Conservation (phyloP, 306 rosid species). For the Medicago ruthenica region DNA sequence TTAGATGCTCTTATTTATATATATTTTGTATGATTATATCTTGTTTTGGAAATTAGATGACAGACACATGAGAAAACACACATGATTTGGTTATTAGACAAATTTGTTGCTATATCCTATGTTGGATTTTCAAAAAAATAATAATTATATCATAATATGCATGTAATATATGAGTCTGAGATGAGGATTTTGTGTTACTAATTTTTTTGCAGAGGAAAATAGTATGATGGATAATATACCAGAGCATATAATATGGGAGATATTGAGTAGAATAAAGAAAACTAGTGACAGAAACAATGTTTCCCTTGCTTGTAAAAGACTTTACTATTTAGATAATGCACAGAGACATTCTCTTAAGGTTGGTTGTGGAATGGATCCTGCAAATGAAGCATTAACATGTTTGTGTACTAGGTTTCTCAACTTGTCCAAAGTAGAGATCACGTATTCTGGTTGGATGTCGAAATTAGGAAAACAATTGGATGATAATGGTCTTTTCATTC, state of each 20-base stretch:
- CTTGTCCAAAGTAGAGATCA: conserved; percentile 72
- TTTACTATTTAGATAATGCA: conserved; percentile 64
- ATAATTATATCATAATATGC: background rate
- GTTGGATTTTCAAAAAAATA: background rate
- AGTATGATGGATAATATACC: conserved; percentile 73
- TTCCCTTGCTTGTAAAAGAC: conserved; percentile 65
- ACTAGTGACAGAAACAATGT: conserved; percentile 65
- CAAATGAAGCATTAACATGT: conserved; percentile 72
- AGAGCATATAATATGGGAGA: conserved; percentile 85
- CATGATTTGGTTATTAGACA: background rate
- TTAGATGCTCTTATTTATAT: background rate
- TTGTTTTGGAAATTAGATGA: background rate
- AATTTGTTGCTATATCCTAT: background rate
- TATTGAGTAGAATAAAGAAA: conserved; percentile 68
- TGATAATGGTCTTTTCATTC: conserved; percentile 77
- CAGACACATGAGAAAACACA: background rate
- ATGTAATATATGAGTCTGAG: conserved; percentile 11
- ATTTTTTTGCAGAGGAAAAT: conserved; percentile 12
- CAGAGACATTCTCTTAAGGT: conserved; percentile 70
- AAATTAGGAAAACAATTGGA: conserved; percentile 86
- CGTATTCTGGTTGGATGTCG: conserved; percentile 93
- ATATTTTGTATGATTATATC: background rate
- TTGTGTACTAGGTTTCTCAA: conserved; percentile 72
- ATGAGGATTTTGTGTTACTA: background rate
- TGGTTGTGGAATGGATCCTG: conserved; percentile 94